A percentile compares a stretch with the other conserved stretches of the same genome.
Conservation (phyloP, 768 basidiomycete genomes). For the Suillus fuscotomentosus region DNA sequence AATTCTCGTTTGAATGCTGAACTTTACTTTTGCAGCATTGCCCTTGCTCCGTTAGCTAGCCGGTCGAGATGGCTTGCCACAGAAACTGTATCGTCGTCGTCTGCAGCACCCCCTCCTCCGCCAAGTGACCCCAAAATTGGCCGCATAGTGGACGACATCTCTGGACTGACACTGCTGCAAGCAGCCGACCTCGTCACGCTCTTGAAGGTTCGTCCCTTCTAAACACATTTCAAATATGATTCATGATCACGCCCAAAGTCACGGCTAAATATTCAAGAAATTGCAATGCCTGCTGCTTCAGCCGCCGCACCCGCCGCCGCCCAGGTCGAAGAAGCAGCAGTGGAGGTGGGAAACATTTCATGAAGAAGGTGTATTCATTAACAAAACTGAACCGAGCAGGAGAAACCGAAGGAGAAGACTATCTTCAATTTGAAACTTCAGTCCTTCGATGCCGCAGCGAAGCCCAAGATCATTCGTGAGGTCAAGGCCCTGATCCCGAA, state of each 20-base stretch:
- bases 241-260: conserved; percentile 45
- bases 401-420: conserved; percentile 98
- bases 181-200: conserved; percentile 91
- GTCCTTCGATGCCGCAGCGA: conserved; percentile 87
- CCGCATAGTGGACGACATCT: conserved; percentile 92
- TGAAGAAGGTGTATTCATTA: background rate
- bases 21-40: conserved; percentile 11
- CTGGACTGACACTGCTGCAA: conserved; percentile 83
- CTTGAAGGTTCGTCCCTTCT: conserved; percentile 65
- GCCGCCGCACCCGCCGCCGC: conserved; percentile 56
- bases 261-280: conserved; percentile 94
- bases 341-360: conserved; percentile 46
- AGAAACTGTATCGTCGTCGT: conserved; percentile 40
- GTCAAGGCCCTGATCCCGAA: conserved; percentile 95
- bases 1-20: conserved; percentile 1
- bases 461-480: conserved; percentile 97
- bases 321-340: conserved; percentile 58
- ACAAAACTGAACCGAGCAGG: conserved; percentile 40
- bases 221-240: background rate
- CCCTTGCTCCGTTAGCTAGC: conserved; percentile 24
- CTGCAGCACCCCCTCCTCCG: conserved; percentile 43
- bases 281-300: conserved; percentile 84
- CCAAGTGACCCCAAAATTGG: conserved; percentile 65
- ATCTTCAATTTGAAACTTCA: conserved; percentile 94
- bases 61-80: conserved; percentile 59